Evolutionary conservation across 371 early-diverging fungal genomes (phyloP), one percentile per base, ranked within the genome.

Genomic region (Mortierella sp.): DNA sequence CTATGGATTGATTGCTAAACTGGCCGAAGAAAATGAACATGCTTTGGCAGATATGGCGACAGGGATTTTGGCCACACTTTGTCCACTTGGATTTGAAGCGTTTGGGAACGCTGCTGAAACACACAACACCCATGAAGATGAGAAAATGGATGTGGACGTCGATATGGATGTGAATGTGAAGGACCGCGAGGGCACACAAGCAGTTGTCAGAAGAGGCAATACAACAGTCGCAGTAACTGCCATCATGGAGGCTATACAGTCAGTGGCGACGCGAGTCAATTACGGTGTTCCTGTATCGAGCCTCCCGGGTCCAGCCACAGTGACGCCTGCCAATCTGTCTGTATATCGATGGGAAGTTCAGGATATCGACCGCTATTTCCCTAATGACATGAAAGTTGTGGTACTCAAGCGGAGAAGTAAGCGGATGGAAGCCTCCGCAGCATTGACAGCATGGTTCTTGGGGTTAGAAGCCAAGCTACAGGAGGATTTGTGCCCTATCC

Each of bases 291-390:
- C 81, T 1, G 59, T 71, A 32, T 70, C 71, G 6, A 75, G 59
- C 37, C 62, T 80, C 4, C 81, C 81, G 2, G 47, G 35, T 19
- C 28, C 58, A 8, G 58, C 60, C 13, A 26, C 45, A 3, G 58
- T 53, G 31, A 75, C 81, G 1, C 81, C 81, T 31, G 49, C 81
- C n/a, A 75, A 80, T 43, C 58, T 90, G 7, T 69, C 83, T 19
- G 71, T 91, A 19, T 81, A 65, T 56, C 83, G 91, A 19, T 90
- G 91, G 91, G 90, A 92, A 71, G 88, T 86, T 5, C 70, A 84
- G 51, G 83, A 88, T 74, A 68, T 86, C 3, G 59, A 83, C 15
- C 65, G 57, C 2, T 83, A 65, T 40, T 80, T 75, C 49, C 75
- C 75, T 0, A 56, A 37, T 26, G 75, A 80, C 19, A 74, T 80